phyloP scores from a whole-genome alignment of 2,329 filamentous ascomycete genomes.

The Penicillium palitans region DNA sequence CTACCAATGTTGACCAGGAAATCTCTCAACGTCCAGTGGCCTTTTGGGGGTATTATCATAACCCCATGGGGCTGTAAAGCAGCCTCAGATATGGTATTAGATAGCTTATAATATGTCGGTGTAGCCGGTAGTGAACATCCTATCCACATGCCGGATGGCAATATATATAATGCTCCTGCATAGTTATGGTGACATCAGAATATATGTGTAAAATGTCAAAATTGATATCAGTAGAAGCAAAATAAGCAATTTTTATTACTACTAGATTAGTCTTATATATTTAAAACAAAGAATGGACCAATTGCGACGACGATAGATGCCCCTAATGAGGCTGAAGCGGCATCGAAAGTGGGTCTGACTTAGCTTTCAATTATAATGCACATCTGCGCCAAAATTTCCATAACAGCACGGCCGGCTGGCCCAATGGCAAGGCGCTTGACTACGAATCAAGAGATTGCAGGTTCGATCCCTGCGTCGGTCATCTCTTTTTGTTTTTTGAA shows the following conservation, averaged over 20 bases:
- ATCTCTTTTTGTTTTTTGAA: constrained; percentile 21
- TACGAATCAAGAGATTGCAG: constrained; percentile 55
- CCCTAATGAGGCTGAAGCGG: not conserved
- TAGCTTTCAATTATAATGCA: rapidly evolving
- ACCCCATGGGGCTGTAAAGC: not conserved
- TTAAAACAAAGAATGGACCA: no score
- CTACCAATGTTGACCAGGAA: not conserved
- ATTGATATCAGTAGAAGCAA: no score
- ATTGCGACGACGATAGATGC: not conserved
- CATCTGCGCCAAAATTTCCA: rapidly evolving
- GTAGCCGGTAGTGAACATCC: no score
- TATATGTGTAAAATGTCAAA: not conserved
- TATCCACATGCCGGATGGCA: not conserved
- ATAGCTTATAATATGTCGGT: rapidly evolving
- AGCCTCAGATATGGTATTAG: rapidly evolving
- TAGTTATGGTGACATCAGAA: not conserved
- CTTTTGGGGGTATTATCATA: no score
- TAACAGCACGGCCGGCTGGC: constrained; percentile 35
- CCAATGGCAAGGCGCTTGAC: constrained; percentile 55
- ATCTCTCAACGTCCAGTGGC: no score
- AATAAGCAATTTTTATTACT: not conserved
- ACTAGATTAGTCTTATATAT: no score
- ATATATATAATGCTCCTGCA: not conserved
- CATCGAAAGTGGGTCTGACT: not conserved
- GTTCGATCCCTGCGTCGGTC: constrained; percentile 48